Evolutionary conservation across 2,329 filamentous ascomycete species (phyloP).

Genomic region (Periconia digitata): DNA sequence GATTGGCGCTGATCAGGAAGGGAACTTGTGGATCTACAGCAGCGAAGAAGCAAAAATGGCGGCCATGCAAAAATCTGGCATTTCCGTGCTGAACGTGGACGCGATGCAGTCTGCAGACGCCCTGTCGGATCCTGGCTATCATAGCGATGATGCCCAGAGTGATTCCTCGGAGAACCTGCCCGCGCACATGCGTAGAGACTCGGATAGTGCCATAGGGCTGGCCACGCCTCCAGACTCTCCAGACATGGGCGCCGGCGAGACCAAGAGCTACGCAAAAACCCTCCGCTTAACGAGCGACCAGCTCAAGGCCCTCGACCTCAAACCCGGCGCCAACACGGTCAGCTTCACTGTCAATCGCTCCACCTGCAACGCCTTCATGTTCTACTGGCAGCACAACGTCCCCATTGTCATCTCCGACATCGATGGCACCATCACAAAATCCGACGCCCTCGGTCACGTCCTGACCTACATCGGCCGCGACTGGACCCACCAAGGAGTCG

Average conservation of each 20-base stretch:
- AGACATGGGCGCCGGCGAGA: conserved; percentile 60
- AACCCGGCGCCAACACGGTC: conserved; percentile 86
- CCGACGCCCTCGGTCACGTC: conserved; percentile 90
- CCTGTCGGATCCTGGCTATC: conserved; percentile 89
- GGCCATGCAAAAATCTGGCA: conserved; percentile 66
- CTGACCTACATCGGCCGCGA: conserved; percentile 95
- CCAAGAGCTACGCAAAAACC: conserved; percentile 93
- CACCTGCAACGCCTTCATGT: conserved; percentile 90
- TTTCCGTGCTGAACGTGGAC: conserved; percentile 55
- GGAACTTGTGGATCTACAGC: conserved; percentile 99
- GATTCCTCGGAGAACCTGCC: conserved; percentile 56
- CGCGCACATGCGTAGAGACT: conserved; percentile 66
- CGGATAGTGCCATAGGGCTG: conserved; percentile 68
- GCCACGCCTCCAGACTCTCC: conserved; percentile 60
- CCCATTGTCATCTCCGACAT: conserved; percentile 98
- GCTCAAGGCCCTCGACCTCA: conserved; percentile 80
- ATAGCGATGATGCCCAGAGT: conserved; percentile 77
- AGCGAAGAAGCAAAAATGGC: conserved; percentile 94
- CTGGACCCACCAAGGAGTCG: conserved; percentile 96
- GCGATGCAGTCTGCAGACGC: conserved; percentile 71
- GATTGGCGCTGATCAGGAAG: conserved; percentile 91
- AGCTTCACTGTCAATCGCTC: conserved; percentile 95
- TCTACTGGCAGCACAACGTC: conserved; percentile 85
- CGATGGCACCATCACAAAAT: conserved; percentile 98
- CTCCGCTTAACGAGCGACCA: conserved; percentile 93